Evolutionary conservation across 371 early-diverging fungal species (phyloP), one percentile per base, ranked within the genome.

Genomic region (Mortierella sp.): DNA sequence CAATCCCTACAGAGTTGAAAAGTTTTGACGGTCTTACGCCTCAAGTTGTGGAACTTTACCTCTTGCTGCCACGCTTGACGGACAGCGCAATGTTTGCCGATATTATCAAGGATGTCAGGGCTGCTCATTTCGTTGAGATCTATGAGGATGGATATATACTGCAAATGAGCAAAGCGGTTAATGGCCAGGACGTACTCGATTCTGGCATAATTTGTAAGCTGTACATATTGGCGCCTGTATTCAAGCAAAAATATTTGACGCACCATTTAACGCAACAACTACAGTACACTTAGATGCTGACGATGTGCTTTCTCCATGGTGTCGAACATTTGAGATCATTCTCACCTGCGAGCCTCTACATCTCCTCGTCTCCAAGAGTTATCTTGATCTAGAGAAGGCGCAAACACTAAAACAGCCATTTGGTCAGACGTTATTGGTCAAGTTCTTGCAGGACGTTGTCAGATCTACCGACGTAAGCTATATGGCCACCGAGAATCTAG

Each of bases 111-210:
- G 21, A 59, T 9, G 11, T 65, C 52, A 65, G 52, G 10, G 6
- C 65, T 3, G n/a, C 65, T 8, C 65, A 71, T 38, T 59, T 71
- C 2, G 36, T 52, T 21, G 65, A 71, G 48, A 33, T 71, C 19
- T 9, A 41, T 36, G 19, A 53, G 7, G 52, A 57, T n/a, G 21
- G 32, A 28, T 21, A 22, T 19, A 13, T n/a, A 4, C 15, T 65
- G 8, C 59, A 40, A 5, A 1, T 50, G 45, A 71, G 72, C 28
- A 48, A 43, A 24, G 16, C 65, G 5, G 22, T 59, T n/a, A 33
- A 57, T 41, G 36, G 65, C 3, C 28, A 15, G 2, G 58, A 65
- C n/a, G 6, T 65, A n/a, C 21, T 71, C 19, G 52, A 32, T 0
- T 45, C 40, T 4, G 72, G 72, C 19, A 48, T 65, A 5, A 47